Evolutionary conservation across 2,329 filamentous ascomycete species (phyloP).

Genomic region (Neonectria hederae): DNA sequence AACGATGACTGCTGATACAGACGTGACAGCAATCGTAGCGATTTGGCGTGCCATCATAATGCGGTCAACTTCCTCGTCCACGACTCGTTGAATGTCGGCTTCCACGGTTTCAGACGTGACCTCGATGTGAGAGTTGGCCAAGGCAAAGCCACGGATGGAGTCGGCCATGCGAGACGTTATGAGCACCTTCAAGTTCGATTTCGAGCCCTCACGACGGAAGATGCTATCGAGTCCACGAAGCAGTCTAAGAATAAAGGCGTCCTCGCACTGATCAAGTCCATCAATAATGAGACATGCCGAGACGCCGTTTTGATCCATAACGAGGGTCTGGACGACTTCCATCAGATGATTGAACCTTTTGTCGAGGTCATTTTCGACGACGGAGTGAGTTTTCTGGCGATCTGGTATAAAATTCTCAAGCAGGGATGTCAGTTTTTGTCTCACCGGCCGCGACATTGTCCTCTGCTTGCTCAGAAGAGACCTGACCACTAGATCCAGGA

Average conservation of each 20-base stretch:
- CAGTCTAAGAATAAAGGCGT: slow-evolving; percentile 23
- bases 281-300: slow-evolving; percentile 32
- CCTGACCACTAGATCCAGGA: slow-evolving; percentile 30
- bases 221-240: slow-evolving; percentile 29
- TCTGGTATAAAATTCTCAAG: slow-evolving; percentile 21
- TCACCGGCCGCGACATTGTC: slow-evolving; percentile 18
- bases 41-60: slow-evolving; percentile 34
- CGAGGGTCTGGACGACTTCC: slow-evolving; percentile 27
- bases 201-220: slow-evolving; percentile 22
- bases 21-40: slow-evolving; percentile 24
- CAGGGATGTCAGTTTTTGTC: slow-evolving; percentile 22
- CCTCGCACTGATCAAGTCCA: slow-evolving; percentile 31
- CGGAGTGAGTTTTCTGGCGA: slow-evolving; percentile 11
- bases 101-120: slow-evolving; percentile 22
- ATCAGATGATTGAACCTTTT: slow-evolving; percentile 31
- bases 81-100: slow-evolving; percentile 31
- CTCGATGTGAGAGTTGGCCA: slow-evolving; percentile 28
- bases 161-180: slow-evolving; percentile 31
- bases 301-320: slow-evolving; percentile 9
- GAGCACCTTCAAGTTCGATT: slow-evolving; percentile 15
- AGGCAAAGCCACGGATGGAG: slow-evolving; percentile 29
- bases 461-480: slow-evolving; percentile 26
- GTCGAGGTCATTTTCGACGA: slow-evolving; percentile 1
- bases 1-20: slow-evolving; percentile 33
- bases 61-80: slow-evolving; percentile 32